Percentiles rank a stretch among this genome's conserved stretches.
Evolutionary conservation across 257 asterid species (phyloP).

Genomic region (Thymus mandschuricus): DNA sequence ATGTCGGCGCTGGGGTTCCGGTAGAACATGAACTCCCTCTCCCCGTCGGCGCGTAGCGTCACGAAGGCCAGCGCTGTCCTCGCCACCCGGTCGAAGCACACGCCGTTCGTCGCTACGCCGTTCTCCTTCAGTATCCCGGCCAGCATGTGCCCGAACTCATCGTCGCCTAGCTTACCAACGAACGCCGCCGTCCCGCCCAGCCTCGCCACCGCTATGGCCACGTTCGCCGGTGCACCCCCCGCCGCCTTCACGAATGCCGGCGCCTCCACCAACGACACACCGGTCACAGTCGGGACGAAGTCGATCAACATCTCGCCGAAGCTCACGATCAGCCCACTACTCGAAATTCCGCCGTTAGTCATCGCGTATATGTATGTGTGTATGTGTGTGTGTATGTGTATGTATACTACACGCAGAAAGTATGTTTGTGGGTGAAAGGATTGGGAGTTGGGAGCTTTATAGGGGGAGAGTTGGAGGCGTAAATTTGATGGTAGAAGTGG

Average conservation of each 20-base stretch:
- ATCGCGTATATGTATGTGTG: background rate
- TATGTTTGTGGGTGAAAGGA: background rate
- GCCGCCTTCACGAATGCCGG: slow-evolving; percentile 77
- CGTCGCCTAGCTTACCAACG: slow-evolving; percentile 61
- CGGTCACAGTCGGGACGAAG: slow-evolving; percentile 79
- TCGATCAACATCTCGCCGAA: slow-evolving; percentile 83
- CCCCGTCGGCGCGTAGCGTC: slow-evolving; percentile 78
- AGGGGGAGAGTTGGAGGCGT: background rate
- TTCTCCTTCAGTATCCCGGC: slow-evolving; percentile 65
- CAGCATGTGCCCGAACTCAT: slow-evolving; percentile 69
- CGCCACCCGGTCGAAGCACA: slow-evolving; percentile 57
- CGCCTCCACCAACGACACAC: slow-evolving; percentile 76
- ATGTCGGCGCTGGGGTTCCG: slow-evolving; percentile 82
- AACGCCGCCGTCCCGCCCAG: slow-evolving; percentile 69
- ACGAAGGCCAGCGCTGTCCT: slow-evolving; percentile 77
- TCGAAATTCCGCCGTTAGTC: background rate
- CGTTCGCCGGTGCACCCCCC: slow-evolving; percentile 89
- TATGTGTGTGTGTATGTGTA: background rate
- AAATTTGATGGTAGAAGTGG: background rate
- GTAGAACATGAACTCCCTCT: slow-evolving; percentile 84
- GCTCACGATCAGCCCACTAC: slow-evolving; percentile 23
- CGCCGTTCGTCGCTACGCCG: slow-evolving; percentile 59
- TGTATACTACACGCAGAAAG: background rate
- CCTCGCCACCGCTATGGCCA: slow-evolving; percentile 71
- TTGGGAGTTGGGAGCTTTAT: background rate